Percentiles rank a stretch among this genome's conserved stretches.
These are phyloP conservation scores for Oemleria cerasiformis DNA, from an alignment of 306 rosid genomes.

Conservation along the genomic window DNA sequence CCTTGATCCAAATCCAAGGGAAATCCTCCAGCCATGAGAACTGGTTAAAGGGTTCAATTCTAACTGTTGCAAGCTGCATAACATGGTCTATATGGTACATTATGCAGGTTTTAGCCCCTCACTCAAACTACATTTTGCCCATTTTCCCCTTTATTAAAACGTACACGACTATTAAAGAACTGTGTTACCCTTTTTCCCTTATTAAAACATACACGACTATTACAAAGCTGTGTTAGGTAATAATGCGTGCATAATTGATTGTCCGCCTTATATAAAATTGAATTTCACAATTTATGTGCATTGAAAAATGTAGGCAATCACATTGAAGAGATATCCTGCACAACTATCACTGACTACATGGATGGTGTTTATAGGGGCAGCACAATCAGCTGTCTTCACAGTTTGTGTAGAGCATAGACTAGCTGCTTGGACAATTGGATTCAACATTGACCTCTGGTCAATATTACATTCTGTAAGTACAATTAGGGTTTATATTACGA, in stretches of 20 bases:
- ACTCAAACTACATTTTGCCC: neutral
- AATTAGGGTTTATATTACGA: neutral
- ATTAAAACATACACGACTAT: no score
- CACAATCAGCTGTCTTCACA: slow-evolving; percentile 65
- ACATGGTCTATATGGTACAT: slow-evolving; percentile 68
- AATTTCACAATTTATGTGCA: neutral
- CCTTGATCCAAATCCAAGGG: slow-evolving; percentile 47
- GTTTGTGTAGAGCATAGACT: slow-evolving; percentile 36
- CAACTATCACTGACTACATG: slow-evolving; percentile 66
- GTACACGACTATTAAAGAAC: neutral
- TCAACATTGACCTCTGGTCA: slow-evolving; percentile 67
- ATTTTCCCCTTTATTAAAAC: neutral
- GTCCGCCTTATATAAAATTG: neutral
- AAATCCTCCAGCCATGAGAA: slow-evolving; percentile 36
- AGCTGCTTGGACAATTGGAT: slow-evolving; percentile 65
- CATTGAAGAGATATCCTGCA: slow-evolving; percentile 77
- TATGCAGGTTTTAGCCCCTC: slow-evolving; percentile 57
- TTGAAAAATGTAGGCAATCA: slow-evolving; percentile 46
- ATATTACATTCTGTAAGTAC: slow-evolving; percentile 55
- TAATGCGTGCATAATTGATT: no score
- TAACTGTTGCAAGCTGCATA: slow-evolving; percentile 61
- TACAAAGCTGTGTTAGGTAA: no score
- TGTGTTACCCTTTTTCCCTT: no score
- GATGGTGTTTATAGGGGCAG: slow-evolving; percentile 71
- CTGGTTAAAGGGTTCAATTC: slow-evolving; percentile 82